Conservation (phyloP, 805 yeast genomes). For the Candida broadrunensis region DNA sequence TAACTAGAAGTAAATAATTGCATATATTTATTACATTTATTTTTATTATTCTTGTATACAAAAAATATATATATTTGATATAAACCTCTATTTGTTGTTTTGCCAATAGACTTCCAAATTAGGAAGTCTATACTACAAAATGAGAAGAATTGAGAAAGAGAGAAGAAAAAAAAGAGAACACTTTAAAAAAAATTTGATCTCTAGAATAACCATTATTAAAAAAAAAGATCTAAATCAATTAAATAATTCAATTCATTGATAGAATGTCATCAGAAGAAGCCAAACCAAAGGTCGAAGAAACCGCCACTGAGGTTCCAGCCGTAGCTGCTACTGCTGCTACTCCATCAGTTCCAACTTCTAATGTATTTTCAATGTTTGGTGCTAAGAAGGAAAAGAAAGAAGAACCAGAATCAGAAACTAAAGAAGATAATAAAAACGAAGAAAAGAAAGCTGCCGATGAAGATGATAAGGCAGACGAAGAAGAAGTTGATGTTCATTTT, state of each 20-base stretch:
- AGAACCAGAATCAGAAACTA: constrained; percentile 23
- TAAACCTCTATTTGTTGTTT: no score
- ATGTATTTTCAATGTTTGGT: constrained; percentile 94
- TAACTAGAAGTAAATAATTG: constrained; percentile 72
- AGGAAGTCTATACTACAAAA: no score
- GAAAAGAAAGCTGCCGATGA: constrained; percentile 39
- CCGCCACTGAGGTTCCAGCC: neutral
- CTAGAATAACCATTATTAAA: no score
- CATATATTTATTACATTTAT: no score
- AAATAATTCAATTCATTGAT: no score
- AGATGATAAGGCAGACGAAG: constrained; percentile 56
- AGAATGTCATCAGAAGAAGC: constrained; percentile 12
- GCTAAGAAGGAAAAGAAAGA: constrained; percentile 75
- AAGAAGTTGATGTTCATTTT: constrained; percentile 84
- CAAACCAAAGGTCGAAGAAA: constrained; percentile 14
- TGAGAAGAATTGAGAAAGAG: no score
- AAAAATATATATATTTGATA: no score
- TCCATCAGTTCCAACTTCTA: constrained; percentile 69
- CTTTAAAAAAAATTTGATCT: no score
- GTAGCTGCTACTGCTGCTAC: constrained; percentile 18
- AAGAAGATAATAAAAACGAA: constrained; percentile 36
- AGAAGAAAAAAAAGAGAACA: no score
- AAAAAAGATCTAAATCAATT: no score
- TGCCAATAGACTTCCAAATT: no score
- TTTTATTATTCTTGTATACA: no score